Percentiles rank a stretch among this genome's conserved stretches.
phyloP scores from a whole-genome alignment of 2,329 filamentous ascomycete genomes.

The Cadophora sp. region DNA sequence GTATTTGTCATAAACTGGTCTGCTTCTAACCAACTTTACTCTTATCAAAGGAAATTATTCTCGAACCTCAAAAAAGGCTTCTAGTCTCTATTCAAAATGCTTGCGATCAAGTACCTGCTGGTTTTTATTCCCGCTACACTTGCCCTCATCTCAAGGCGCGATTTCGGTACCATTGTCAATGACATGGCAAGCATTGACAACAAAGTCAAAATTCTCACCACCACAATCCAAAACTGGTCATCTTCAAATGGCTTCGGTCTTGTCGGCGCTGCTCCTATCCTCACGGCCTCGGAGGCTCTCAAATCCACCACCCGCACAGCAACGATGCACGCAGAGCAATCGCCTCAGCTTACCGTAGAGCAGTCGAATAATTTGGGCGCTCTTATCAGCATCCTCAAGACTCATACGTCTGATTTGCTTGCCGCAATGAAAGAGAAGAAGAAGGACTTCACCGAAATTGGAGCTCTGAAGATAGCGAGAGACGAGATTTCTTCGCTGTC shows the following conservation, averaged over 20 bases:
- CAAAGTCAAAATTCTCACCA: conserved; percentile 3
- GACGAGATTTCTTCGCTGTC: conserved; percentile 4
- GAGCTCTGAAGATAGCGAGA: conserved; percentile 15
- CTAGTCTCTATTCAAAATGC: neutral
- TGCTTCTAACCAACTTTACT: too few species aligned
- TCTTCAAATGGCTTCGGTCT: conserved; percentile 11
- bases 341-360: conserved; percentile 8
- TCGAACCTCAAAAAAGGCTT: neutral
- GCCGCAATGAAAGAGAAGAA: conserved; percentile 23
- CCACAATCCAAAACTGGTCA: conserved; percentile 8
- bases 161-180: neutral
- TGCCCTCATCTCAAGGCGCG: neutral
- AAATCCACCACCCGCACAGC: conserved; percentile 9
- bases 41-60: too few species aligned
- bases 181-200: conserved; percentile 11
- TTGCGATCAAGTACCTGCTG: conserved; percentile 7
- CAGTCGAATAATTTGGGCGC: conserved; percentile 9
- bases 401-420: conserved; percentile 3
- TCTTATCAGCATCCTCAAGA: conserved; percentile 11
- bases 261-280: conserved; percentile 19
- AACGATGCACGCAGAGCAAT: conserved; percentile 2
- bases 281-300: conserved; percentile 7
- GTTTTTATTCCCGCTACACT: neutral
- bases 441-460: conserved; percentile 10
- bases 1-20: neutral